Conservation (phyloP, 1,284 basidiomycete species). For the Apiotrichum gamsii region DNA sequence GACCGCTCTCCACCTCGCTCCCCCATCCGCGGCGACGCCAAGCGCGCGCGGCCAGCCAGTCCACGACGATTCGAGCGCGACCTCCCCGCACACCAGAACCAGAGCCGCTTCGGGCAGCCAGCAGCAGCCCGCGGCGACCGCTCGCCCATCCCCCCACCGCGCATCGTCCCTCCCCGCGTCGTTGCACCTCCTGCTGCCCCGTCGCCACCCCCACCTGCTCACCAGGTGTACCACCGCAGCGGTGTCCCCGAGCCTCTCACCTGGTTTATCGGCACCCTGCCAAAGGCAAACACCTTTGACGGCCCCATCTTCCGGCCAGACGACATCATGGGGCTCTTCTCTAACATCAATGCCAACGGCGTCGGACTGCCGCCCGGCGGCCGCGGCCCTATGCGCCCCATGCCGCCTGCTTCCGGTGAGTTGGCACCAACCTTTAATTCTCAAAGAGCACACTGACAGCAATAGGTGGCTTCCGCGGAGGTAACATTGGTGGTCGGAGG, state of each 20-base stretch:
- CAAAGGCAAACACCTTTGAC: slow-evolving; percentile 65
- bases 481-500: not conserved
- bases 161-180: not conserved
- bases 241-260: slow-evolving; percentile 63
- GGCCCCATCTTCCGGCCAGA: slow-evolving; percentile 81
- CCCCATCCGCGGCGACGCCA: slow-evolving; percentile 5
- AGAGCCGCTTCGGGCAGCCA: slow-evolving; percentile 12
- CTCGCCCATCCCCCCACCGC: slow-evolving; percentile 3
- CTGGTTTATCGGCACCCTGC: slow-evolving; percentile 76
- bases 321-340: slow-evolving; percentile 66
- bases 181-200: not conserved
- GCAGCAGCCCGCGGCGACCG: not conserved
- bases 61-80: slow-evolving; percentile 10
- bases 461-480: not conserved
- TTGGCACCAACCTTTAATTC: too few species aligned
- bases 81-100: slow-evolving; percentile 2
- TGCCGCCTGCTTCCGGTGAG: not conserved
- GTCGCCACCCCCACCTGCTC: not conserved
- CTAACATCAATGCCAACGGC: slow-evolving; percentile 20
- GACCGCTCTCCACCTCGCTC: slow-evolving; percentile 14
- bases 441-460: not conserved
- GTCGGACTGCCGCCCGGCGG: not conserved
- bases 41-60: slow-evolving; percentile 12
- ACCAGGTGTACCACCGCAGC: slow-evolving; percentile 50
- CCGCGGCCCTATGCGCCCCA: not conserved